Evolutionary conservation across 164 flowering plant species (phyloP).

Genomic region (Vitis amurensis): DNA sequence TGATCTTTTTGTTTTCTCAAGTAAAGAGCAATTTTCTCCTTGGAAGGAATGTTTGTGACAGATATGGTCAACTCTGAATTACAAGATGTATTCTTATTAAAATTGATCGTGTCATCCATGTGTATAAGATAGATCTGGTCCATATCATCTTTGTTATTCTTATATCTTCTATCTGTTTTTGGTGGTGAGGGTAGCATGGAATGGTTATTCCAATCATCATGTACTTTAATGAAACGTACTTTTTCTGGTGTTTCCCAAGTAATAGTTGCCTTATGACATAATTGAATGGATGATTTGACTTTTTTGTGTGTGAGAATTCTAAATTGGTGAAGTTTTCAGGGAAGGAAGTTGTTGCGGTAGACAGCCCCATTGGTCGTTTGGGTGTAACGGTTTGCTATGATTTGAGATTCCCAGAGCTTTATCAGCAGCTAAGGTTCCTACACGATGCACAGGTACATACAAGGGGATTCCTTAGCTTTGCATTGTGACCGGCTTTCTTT

Average conservation of each 20-base stretch:
- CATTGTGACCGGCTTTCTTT: neutral
- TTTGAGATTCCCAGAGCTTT: constrained; percentile 91
- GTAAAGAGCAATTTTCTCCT: too few relatives aligned
- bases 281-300: neutral
- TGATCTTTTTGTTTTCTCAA: too few relatives aligned
- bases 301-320: neutral
- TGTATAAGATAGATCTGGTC: too few relatives aligned
- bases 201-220: neutral
- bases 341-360: constrained; percentile 60
- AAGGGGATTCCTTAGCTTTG: neutral
- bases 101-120: too few relatives aligned
- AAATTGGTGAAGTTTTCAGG: constrained; percentile 39
- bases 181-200: too few relatives aligned
- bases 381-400: constrained; percentile 95
- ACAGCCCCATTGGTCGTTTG: constrained; percentile 84
- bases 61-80: too few relatives aligned
- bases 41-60: too few relatives aligned
- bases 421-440: constrained; percentile 76
- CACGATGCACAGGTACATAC: constrained; percentile 68
- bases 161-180: too few relatives aligned
- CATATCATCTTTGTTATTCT: too few relatives aligned
- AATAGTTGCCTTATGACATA: neutral
- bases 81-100: too few relatives aligned
- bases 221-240: neutral
- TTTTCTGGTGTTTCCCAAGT: neutral